Evolutionary conservation across 2,329 filamentous ascomycete genomes (phyloP).

Genomic region (Neocatenulostroma microsporum): DNA sequence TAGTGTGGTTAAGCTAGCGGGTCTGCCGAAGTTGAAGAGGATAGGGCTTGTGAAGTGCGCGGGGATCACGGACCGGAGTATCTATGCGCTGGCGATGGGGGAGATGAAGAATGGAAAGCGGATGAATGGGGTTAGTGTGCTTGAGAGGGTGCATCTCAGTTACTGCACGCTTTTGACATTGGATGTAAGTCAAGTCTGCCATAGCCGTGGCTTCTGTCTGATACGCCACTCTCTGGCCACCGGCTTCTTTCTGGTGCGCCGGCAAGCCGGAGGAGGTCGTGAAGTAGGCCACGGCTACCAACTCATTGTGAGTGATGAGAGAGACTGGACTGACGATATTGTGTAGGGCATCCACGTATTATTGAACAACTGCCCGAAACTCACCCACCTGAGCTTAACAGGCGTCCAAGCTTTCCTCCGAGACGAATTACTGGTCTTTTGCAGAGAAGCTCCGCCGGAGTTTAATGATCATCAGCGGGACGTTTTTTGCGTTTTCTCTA

Average conservation of each 20-base stretch:
- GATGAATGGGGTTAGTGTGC: constrained; percentile 51
- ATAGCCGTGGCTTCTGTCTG: no score
- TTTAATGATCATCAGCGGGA: constrained; percentile 93
- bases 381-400: constrained; percentile 91
- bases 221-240: no score
- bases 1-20: constrained; percentile 75
- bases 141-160: constrained; percentile 92
- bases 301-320: no score
- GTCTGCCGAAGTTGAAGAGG: constrained; percentile 83
- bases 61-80: constrained; percentile 81
- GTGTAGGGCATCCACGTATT: constrained; percentile 90
- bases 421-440: constrained; percentile 76
- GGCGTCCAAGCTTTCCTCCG: constrained; percentile 86
- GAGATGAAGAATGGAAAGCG: constrained; percentile 36
- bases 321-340: no score
- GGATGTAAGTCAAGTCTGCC: constrained; percentile 60
- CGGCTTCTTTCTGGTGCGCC: no score
- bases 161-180: constrained; percentile 84
- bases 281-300: no score
- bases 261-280: no score
- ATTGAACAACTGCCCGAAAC: constrained; percentile 80
- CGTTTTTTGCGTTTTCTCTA: constrained; percentile 96
- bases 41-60: constrained; percentile 94
- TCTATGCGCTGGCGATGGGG: constrained; percentile 62
- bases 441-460: constrained; percentile 79